These are phyloP conservation scores for Scolecobasidium constrictum DNA, from an alignment of 2,329 filamentous ascomycete species.

Conservation along the genomic window DNA sequence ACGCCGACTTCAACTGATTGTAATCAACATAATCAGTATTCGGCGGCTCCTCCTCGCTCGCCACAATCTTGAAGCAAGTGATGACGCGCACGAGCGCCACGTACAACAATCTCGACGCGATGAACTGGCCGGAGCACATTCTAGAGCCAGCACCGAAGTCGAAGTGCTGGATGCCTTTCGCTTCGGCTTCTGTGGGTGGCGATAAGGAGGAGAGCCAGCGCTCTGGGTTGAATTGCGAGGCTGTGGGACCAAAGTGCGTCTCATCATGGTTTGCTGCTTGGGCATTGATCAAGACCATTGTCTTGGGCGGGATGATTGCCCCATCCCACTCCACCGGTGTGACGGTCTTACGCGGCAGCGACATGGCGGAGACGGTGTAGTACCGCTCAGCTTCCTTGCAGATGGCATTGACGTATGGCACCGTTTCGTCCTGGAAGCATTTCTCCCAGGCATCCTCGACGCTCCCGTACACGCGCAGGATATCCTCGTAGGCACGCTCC, in stretches of 20 bases:
- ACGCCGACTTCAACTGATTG: slow-evolving; percentile 47
- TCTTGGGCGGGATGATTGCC: slow-evolving; percentile 39
- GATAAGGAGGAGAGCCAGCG: slow-evolving; percentile 32
- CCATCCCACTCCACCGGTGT: slow-evolving; percentile 41
- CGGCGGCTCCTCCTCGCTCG: slow-evolving; percentile 38
- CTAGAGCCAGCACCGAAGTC: slow-evolving; percentile 42
- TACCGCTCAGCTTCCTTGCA: slow-evolving; percentile 43
- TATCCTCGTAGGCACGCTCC: slow-evolving; percentile 41
- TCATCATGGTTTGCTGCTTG: slow-evolving; percentile 44
- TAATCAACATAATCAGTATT: slow-evolving; percentile 54
- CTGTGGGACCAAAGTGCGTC: slow-evolving; percentile 38
- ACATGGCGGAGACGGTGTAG: slow-evolving; percentile 44
- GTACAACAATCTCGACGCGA: slow-evolving; percentile 40
- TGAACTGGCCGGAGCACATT: slow-evolving; percentile 41
- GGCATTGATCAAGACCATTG: slow-evolving; percentile 45
- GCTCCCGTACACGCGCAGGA: slow-evolving; percentile 37
- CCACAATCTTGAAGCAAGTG: slow-evolving; percentile 38
- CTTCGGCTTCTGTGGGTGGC: slow-evolving; percentile 22
- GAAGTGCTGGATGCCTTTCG: slow-evolving; percentile 26
- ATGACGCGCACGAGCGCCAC: slow-evolving; percentile 38
- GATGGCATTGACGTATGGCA: slow-evolving; percentile 38
- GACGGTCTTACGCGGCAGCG: slow-evolving; percentile 40
- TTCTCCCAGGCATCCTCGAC: slow-evolving; percentile 36
- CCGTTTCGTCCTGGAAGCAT: slow-evolving; percentile 34
- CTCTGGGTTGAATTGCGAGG: slow-evolving; percentile 37